Percentiles rank a stretch among this genome's conserved stretches.
phyloP scores from a whole-genome alignment of 2,329 filamentous ascomycete species.

The Ceratocystis harringtonii region DNA sequence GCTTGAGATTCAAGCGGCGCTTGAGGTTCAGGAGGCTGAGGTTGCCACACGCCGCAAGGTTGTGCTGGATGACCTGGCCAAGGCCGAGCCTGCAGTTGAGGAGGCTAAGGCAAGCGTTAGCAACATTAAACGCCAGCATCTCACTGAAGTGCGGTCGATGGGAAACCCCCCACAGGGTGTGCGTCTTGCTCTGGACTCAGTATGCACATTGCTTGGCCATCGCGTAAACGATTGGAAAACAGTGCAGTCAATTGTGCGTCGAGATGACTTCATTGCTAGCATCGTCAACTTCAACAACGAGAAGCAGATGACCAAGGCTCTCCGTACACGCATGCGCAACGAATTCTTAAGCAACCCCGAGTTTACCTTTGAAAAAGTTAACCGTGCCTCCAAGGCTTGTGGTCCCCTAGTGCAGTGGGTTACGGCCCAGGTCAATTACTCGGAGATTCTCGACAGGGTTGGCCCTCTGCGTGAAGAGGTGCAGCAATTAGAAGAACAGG shows the following conservation, averaged over 20 bases:
- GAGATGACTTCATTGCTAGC: conserved; percentile 92
- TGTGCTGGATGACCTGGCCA: conserved; percentile 74
- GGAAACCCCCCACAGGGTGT: conserved; percentile 81
- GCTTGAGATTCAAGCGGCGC: conserved; percentile 69
- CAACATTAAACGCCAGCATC: conserved; percentile 94
- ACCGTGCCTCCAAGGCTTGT: conserved; percentile 90
- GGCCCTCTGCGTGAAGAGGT: conserved; percentile 88
- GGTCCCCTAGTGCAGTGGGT: conserved; percentile 97
- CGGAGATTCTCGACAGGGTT: conserved; percentile 88
- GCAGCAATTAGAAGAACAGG: conserved; percentile 68
- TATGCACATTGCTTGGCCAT: conserved; percentile 86
- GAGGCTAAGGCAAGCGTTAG: conserved; percentile 93
- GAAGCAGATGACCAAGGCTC: conserved; percentile 71
- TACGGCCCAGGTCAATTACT: conserved; percentile 89
- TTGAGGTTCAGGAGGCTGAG: conserved; percentile 80
- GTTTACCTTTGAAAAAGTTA: conserved; percentile 92
- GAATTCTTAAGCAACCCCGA: conserved; percentile 87
- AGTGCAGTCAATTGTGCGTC: conserved; percentile 74
- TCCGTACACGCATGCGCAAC: conserved; percentile 77
- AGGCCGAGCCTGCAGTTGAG: conserved; percentile 80
- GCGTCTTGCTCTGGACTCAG: conserved; percentile 83
- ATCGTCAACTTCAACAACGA: conserved; percentile 97
- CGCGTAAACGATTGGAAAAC: conserved; percentile 83
- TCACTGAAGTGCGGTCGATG: conserved; percentile 97
- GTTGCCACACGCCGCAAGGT: conserved; percentile 71